Conservation (phyloP, 495 filamentous ascomycete genomes). For the Penicillium mononematosum region DNA sequence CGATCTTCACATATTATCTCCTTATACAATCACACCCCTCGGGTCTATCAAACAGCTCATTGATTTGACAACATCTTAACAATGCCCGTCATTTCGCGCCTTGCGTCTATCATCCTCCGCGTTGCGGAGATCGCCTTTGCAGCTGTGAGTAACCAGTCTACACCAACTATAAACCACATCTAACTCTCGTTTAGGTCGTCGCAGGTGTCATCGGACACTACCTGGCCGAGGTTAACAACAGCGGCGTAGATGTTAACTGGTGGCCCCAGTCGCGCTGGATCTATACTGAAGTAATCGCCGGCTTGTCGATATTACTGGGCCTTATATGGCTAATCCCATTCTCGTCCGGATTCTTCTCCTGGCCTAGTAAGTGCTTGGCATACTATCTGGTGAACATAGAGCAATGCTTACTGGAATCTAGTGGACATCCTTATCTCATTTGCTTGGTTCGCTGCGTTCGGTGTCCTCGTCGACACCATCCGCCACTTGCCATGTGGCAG, state of each 20-base stretch:
- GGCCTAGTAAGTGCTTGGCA: constrained; percentile 36
- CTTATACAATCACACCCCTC: not conserved
- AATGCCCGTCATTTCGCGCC: constrained; percentile 52
- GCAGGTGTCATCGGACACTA: constrained; percentile 58
- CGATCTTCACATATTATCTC: not conserved
- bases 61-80: constrained; percentile 13
- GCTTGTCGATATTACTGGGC: constrained; percentile 49
- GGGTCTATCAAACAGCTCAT: not conserved
- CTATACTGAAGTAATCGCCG: constrained; percentile 61
- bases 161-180: not conserved
- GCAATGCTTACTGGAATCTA: constrained; percentile 15
- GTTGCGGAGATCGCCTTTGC: constrained; percentile 44
- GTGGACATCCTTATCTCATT: constrained; percentile 59
- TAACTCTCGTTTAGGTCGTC: constrained; percentile 41
- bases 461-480: constrained; percentile 58
- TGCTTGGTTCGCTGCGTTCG: constrained; percentile 64
- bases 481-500: constrained; percentile 52
- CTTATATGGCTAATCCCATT: constrained; percentile 58
- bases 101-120: constrained; percentile 50
- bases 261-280: constrained; percentile 54
- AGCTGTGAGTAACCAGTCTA: constrained; percentile 30
- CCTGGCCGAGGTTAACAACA: constrained; percentile 35
- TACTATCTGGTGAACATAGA: not conserved
- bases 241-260: constrained; percentile 19
- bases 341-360: constrained; percentile 44